phyloP scores from a whole-genome alignment of 1,139 yeast species.

The Geotrichum carabidarum region DNA sequence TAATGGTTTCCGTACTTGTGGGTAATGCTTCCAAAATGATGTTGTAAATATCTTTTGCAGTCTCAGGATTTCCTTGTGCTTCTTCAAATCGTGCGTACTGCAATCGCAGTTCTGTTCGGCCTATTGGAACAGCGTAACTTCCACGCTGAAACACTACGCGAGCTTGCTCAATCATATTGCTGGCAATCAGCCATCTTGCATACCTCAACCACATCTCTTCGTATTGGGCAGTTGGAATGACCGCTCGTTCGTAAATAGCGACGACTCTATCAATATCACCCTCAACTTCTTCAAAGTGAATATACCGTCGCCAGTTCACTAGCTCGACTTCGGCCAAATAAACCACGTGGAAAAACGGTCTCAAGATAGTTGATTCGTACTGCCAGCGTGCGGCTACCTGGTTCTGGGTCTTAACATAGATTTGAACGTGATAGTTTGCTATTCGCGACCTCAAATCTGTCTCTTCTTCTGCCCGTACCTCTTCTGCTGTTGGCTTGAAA shows the following conservation, averaged over 20 bases:
- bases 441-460: constrained; percentile 33
- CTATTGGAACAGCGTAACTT: constrained; percentile 32
- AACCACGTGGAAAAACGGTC: constrained; percentile 50
- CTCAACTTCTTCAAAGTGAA: constrained; percentile 50
- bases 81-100: constrained; percentile 35
- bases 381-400: constrained; percentile 52
- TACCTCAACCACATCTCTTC: constrained; percentile 61
- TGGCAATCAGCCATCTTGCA: constrained; percentile 42
- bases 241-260: constrained; percentile 47
- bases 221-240: constrained; percentile 50
- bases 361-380: constrained; percentile 53
- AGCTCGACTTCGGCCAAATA: constrained; percentile 46
- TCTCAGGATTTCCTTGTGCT: constrained; percentile 28
- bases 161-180: constrained; percentile 24
- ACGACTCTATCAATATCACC: constrained; percentile 34
- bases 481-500: constrained; percentile 3
- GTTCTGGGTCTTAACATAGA: constrained; percentile 58
- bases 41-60: constrained; percentile 31
- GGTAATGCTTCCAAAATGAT: constrained; percentile 32
- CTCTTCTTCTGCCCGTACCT: constrained; percentile 22
- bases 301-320: constrained; percentile 55
- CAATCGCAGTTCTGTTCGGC: constrained; percentile 34
- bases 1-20: constrained; percentile 31
- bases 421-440: constrained; percentile 39
- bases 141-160: constrained; percentile 32